These are phyloP conservation scores for Lachancea quebecensis DNA, from an alignment of 805 yeast genomes.

Conservation along the genomic window DNA sequence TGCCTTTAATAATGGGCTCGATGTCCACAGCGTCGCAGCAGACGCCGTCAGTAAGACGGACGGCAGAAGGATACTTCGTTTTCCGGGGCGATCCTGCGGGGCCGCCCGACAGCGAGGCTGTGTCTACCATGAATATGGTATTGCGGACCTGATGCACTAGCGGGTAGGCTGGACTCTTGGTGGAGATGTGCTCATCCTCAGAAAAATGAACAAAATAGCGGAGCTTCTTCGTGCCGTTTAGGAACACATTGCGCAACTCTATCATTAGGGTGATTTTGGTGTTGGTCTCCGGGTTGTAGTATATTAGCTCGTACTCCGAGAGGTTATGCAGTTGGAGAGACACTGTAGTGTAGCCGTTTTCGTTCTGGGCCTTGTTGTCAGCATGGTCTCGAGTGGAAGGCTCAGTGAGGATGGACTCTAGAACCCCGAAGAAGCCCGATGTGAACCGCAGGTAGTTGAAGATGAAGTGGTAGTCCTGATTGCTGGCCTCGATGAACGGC, in stretches of 20 bases:
- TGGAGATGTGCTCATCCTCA: conserved; percentile 25
- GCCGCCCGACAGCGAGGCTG: neutral
- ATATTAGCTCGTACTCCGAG: conserved; percentile 27
- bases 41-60: conserved; percentile 26
- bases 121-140: conserved; percentile 25
- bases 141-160: conserved; percentile 26
- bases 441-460: conserved; percentile 33
- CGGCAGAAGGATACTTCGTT: conserved; percentile 12
- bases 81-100: conserved; percentile 4
- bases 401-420: neutral
- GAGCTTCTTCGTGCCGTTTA: conserved; percentile 20
- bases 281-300: conserved; percentile 22
- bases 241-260: conserved; percentile 25
- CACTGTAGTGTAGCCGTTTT: conserved; percentile 16
- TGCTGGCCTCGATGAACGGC: conserved; percentile 26
- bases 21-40: conserved; percentile 28
- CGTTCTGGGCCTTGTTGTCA: neutral
- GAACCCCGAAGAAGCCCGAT: conserved; percentile 9
- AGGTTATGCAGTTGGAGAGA: conserved; percentile 25
- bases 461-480: conserved; percentile 28
- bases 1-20: conserved; percentile 21
- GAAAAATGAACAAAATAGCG: conserved; percentile 28
- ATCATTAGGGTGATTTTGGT: conserved; percentile 24
- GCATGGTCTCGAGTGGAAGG: neutral
- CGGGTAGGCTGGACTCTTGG: conserved; percentile 25